Base-by-base conservation (phyloP, 2,329 filamentous ascomycete species). In the Verticillium nonalfalfae region DNA sequence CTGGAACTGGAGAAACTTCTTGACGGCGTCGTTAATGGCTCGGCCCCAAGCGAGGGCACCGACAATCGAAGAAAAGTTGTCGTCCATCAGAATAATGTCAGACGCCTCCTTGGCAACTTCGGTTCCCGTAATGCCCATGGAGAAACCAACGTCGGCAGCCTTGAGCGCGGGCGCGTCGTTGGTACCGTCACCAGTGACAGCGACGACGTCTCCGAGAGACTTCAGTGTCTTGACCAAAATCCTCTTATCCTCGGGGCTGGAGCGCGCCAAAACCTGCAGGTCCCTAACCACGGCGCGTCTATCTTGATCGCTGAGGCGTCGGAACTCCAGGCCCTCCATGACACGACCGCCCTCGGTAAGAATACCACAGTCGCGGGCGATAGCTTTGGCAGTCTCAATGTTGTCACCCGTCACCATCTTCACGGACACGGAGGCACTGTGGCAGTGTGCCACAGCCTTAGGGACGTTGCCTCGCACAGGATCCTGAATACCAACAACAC, bases 211-310 rank as follows among this genome's bases (percentile, higher is more conserved):
- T 34, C 87, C 87, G 63, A 89, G 80, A 59, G 85, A 81, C 68
- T 87, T 85, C 1, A 90, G 76, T 45, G 84, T 79, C 68, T 83
- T 85, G 55, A 90, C 88, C 35, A 90, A 78, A 45, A 84, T 81
- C 15, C 84, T 78, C 74, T 90, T 90, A 66, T 90, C 88, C 63
- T 90, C 86, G 0, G 88, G 88, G 52, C 85, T 89, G 0, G 87
- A 89, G 57, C 88, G 81, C 26, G 88, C 88, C 57, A 90, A 78
- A 14, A 90, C 86, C 60, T 81, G 79, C 14, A 85, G 75, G 7
- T 73, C 74, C 3, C 80, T 79, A 55, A 84, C 78, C 15, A 79
- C 75, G 59, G 78, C 76, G 31, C 75, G 74, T 72, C 81, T 79
- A 62, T 84, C 78, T 31, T 75, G 75, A 18, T 77, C 75, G 58